These are phyloP conservation scores for Mycotypha africana DNA, from an alignment of 371 early-diverging fungal genomes.

Conservation along the genomic window DNA sequence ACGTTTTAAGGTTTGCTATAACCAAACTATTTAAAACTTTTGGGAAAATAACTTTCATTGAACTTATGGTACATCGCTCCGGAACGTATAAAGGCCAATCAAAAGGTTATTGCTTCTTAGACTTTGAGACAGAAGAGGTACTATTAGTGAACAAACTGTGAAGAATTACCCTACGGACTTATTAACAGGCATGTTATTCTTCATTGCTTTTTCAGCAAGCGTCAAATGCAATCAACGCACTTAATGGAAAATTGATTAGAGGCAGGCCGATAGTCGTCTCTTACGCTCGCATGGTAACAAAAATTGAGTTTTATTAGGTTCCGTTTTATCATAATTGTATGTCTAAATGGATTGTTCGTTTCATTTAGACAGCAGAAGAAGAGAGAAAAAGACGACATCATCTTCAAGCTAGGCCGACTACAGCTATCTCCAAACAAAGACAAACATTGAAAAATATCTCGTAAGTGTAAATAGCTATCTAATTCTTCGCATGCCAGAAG, in stretches of 20 bases:
- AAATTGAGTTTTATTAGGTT: neutral
- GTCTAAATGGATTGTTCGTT: neutral
- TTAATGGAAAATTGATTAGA: conserved; percentile 50
- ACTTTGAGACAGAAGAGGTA: conserved; percentile 51
- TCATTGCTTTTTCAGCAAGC: too few species aligned
- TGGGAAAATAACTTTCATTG: conserved; percentile 62
- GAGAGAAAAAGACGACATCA: conserved; percentile 19
- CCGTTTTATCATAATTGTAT: too few species aligned
- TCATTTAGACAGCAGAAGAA: conserved; percentile 19
- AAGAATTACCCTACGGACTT: neutral
- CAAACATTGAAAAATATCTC: conserved; percentile 42
- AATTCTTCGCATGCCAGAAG: too few species aligned
- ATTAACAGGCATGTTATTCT: too few species aligned
- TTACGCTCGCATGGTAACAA: conserved; percentile 50
- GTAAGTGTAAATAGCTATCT: conserved; percentile 15
- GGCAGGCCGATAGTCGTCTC: conserved; percentile 50
- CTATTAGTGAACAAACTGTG: too few species aligned
- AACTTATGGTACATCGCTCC: conserved; percentile 55
- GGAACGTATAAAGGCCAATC: conserved; percentile 61
- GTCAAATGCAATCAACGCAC: conserved; percentile 42
- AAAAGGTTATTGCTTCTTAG: conserved; percentile 64
- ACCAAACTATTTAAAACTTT: conserved; percentile 61
- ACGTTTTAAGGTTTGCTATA: conserved; percentile 43
- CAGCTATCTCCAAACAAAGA: conserved; percentile 33
- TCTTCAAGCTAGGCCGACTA: conserved; percentile 8